Evolutionary conservation across 495 filamentous ascomycete species (phyloP).

Genomic region (Daldinia loculata): DNA sequence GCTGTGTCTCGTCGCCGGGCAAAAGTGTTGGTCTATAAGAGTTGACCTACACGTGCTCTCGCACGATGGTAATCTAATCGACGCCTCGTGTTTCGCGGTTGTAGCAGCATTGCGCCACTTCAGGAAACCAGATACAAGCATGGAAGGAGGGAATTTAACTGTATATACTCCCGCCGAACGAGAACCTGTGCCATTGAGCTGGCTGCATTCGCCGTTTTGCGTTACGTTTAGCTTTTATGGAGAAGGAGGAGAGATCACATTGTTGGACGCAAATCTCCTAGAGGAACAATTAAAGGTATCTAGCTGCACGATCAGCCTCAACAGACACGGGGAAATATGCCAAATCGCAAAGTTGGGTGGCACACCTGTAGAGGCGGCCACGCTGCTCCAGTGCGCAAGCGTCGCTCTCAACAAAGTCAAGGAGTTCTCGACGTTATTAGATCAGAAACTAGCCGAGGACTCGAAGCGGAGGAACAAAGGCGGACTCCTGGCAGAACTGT

Average conservation of each 20-base stretch:
- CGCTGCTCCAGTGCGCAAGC: slow-evolving; percentile 72
- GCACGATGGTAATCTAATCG: slow-evolving; percentile 87
- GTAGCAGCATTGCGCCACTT: slow-evolving; percentile 91
- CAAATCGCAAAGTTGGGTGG: slow-evolving; percentile 90
- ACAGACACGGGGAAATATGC: slow-evolving; percentile 89
- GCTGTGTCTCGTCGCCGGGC: slow-evolving; percentile 87
- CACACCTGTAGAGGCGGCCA: slow-evolving; percentile 77
- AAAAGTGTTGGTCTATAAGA: slow-evolving; percentile 88
- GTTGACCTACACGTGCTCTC: slow-evolving; percentile 90
- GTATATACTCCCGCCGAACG: slow-evolving; percentile 85
- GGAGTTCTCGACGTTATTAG: slow-evolving; percentile 75
- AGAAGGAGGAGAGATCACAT: slow-evolving; percentile 64
- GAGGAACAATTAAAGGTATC: slow-evolving; percentile 90
- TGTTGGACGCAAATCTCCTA: slow-evolving; percentile 79
- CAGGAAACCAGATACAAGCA: slow-evolving; percentile 83
- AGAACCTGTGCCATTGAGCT: slow-evolving; percentile 85
- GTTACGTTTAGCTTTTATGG: slow-evolving; percentile 85
- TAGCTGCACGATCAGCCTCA: slow-evolving; percentile 84
- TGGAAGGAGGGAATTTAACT: slow-evolving; percentile 81
- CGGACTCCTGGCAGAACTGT: slow-evolving; percentile 78
- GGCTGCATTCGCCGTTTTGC: slow-evolving; percentile 89
- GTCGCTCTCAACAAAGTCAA: slow-evolving; percentile 79
- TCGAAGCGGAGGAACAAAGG: slow-evolving; percentile 75
- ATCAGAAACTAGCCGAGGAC: slow-evolving; percentile 77
- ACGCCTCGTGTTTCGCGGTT: slow-evolving; percentile 83